phyloP scores from a whole-genome alignment of 1,284 basidiomycete species.

The Malassezia japonica region DNA sequence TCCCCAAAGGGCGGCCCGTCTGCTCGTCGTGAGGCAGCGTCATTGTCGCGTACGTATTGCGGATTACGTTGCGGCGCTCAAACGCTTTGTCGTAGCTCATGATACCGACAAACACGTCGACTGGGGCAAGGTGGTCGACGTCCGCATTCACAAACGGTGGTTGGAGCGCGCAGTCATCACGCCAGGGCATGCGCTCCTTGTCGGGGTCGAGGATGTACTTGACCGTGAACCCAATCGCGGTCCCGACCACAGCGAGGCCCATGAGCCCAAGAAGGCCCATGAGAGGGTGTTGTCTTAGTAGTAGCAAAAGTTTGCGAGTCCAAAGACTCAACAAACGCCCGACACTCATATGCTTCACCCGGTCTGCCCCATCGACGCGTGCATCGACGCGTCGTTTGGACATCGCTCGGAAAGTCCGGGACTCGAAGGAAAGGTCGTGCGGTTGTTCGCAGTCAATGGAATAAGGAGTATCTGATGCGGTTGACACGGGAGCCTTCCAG shows the following conservation, averaged over 20 bases:
- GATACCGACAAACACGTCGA: slow-evolving; percentile 78
- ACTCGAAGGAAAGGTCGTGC: too few species aligned
- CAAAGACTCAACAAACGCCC: too few species aligned
- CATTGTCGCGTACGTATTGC: slow-evolving; percentile 80
- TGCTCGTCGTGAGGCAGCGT: slow-evolving; percentile 39
- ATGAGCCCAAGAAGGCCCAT: background rate
- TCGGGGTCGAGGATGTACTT: slow-evolving; percentile 62
- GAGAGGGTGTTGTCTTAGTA: background rate
- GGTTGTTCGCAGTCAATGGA: too few species aligned
- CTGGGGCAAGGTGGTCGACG: slow-evolving; percentile 66
- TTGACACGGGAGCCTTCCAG: too few species aligned
- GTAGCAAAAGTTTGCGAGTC: too few species aligned
- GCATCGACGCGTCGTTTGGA: too few species aligned
- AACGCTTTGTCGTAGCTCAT: slow-evolving; percentile 70
- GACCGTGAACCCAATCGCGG: background rate
- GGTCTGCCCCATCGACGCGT: too few species aligned
- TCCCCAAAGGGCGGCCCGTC: slow-evolving; percentile 51
- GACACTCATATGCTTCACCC: too few species aligned
- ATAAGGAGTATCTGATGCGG: too few species aligned
- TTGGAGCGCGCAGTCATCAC: slow-evolving; percentile 69
- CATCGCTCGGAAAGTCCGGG: too few species aligned
- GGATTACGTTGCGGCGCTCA: slow-evolving; percentile 77
- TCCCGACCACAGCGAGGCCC: background rate
- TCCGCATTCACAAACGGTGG: slow-evolving; percentile 49
- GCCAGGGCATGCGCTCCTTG: slow-evolving; percentile 86